Conservation (phyloP, 805 yeast species). For the Pichia rugopelliculosa region DNA sequence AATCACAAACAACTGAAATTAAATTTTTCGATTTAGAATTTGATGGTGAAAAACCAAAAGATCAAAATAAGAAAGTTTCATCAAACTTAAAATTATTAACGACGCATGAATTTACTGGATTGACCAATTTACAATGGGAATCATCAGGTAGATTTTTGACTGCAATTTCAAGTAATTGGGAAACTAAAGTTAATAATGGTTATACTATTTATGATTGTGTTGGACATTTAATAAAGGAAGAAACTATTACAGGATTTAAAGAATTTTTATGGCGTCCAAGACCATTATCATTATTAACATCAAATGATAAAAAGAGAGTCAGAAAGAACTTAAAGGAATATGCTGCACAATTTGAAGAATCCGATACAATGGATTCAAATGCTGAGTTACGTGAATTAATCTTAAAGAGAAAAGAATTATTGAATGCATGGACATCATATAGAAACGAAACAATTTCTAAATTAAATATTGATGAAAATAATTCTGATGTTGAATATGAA, state of each 20-base stretch:
- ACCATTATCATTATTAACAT: slow-evolving; percentile 69
- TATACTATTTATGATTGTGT: slow-evolving; percentile 80
- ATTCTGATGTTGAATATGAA: slow-evolving; percentile 41
- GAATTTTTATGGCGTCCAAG: slow-evolving; percentile 97
- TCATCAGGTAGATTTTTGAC: slow-evolving; percentile 89
- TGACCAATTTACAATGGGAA: slow-evolving; percentile 88
- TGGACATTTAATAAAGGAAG: slow-evolving; percentile 72
- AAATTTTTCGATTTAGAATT: slow-evolving; percentile 84
- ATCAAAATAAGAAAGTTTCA: slow-evolving; percentile 40
- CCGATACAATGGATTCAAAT: slow-evolving; percentile 92
- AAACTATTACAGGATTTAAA: slow-evolving; percentile 72
- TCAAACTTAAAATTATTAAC: slow-evolving; percentile 57
- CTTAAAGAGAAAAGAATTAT: slow-evolving; percentile 69
- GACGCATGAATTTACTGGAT: slow-evolving; percentile 60
- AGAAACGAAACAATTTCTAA: slow-evolving; percentile 46
- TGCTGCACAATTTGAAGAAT: slow-evolving; percentile 88
- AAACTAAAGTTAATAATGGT: slow-evolving; percentile 83
- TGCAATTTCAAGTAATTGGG: slow-evolving; percentile 82
- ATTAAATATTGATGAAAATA: slow-evolving; percentile 40
- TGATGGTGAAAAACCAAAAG: slow-evolving; percentile 51
- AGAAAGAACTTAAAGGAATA: slow-evolving; percentile 83
- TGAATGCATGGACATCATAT: slow-evolving; percentile 83
- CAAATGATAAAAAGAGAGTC: slow-evolving; percentile 81
- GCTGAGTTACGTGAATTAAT: slow-evolving; percentile 87
- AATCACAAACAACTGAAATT: slow-evolving; percentile 42